These are phyloP conservation scores for Candida suzukii DNA, from an alignment of 805 yeast genomes.

Conservation along the genomic window DNA sequence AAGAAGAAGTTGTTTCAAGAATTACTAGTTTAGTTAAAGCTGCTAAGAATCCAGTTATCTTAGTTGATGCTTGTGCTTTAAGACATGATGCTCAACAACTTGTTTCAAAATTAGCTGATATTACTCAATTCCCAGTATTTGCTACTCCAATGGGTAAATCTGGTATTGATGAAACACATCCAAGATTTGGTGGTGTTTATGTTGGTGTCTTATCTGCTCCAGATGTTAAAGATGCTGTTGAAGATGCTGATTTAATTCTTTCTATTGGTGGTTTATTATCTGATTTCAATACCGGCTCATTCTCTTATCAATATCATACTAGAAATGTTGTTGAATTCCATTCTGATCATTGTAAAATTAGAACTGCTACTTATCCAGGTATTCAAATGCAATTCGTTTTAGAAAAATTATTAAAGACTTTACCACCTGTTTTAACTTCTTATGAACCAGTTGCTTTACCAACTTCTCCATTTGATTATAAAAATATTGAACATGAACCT, in stretches of 20 bases:
- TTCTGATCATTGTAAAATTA: slow-evolving; percentile 60
- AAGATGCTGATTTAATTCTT: slow-evolving; percentile 59
- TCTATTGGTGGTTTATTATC: slow-evolving; percentile 73
- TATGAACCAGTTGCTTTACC: slow-evolving; percentile 52
- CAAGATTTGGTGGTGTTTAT: slow-evolving; percentile 74
- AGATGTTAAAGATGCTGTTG: slow-evolving; percentile 58
- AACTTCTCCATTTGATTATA: slow-evolving; percentile 22
- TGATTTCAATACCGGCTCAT: slow-evolving; percentile 80
- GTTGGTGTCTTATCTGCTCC: slow-evolving; percentile 71
- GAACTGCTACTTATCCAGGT: slow-evolving; percentile 61
- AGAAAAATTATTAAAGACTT: slow-evolving; percentile 28
- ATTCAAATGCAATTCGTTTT: slow-evolving; percentile 56
- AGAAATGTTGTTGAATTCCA: slow-evolving; percentile 67
- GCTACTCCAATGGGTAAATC: slow-evolving; percentile 85
- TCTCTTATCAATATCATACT: slow-evolving; percentile 62
- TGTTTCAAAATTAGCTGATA: slow-evolving; percentile 50
- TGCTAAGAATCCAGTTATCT: slow-evolving; percentile 61
- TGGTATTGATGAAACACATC: slow-evolving; percentile 57
- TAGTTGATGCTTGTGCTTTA: slow-evolving; percentile 76
- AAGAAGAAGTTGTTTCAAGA: slow-evolving; percentile 47
- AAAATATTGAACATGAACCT: slow-evolving; percentile 2
- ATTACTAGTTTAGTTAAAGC: slow-evolving; percentile 41
- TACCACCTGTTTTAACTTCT: slow-evolving; percentile 5
- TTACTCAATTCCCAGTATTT: slow-evolving; percentile 69
- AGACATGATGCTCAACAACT: slow-evolving; percentile 61